Evolutionary conservation across 345 rosid species (phyloP).

Genomic region (Cardamine chenopodiifolia): DNA sequence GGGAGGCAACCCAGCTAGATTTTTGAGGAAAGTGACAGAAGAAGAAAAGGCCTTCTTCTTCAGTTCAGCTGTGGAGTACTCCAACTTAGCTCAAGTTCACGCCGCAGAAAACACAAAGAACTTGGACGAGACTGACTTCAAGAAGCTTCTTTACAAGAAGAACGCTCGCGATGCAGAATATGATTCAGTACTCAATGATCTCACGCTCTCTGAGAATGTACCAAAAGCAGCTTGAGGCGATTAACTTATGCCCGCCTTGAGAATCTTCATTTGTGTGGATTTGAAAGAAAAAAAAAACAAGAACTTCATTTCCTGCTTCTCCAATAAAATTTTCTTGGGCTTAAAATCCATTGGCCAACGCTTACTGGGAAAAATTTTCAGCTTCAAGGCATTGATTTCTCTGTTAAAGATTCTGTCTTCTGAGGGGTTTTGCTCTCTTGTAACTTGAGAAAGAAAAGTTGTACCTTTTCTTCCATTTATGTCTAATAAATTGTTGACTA

Average conservation of each 20-base stretch:
- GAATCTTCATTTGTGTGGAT: conserved; percentile 27
- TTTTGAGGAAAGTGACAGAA: conserved; percentile 79
- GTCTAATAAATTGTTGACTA: conserved; percentile 26
- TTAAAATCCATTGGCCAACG: conserved; percentile 3
- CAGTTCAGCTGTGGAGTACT: conserved; percentile 65
- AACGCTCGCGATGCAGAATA: conserved; percentile 73
- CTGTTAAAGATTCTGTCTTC: conserved; percentile 22
- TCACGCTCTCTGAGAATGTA: conserved; percentile 60
- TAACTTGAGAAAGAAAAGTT: conserved; percentile 21
- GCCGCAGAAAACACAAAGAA: conserved; percentile 78
- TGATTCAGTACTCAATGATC: conserved; percentile 68
- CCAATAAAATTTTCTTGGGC: conserved; percentile 32
- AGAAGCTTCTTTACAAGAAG: conserved; percentile 75
- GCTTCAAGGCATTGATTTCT: conserved; percentile 27
- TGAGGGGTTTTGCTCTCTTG: conserved; percentile 25
- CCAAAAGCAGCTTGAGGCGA: conserved; percentile 45
- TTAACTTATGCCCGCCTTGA: background rate
- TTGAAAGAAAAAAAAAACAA: conserved; percentile 16
- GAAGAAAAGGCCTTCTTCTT: conserved; percentile 81
- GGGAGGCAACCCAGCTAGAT: conserved; percentile 93
- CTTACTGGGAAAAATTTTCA: conserved; percentile 21
- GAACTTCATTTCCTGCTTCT: conserved; percentile 30
- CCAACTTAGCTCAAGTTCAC: conserved; percentile 75
- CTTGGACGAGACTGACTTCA: conserved; percentile 69
- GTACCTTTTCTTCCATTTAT: conserved; percentile 25